Evolutionary conservation across 1,284 basidiomycete genomes (phyloP).

Genomic region (Termitomyces sp.): DNA sequence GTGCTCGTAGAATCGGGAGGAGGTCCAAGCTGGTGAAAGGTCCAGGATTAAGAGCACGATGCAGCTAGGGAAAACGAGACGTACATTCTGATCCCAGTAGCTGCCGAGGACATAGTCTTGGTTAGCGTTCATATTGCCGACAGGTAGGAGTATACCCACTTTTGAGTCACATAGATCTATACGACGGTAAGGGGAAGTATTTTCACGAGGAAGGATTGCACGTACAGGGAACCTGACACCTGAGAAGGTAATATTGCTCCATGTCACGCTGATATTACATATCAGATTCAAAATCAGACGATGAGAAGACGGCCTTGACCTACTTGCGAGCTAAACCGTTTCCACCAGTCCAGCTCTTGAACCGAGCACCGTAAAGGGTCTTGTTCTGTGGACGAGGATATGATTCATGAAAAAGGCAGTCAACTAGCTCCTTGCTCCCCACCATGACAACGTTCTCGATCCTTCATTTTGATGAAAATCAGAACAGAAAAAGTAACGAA

Average conservation of each 20-base stretch:
- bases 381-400: constrained; percentile 34
- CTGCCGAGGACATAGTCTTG: constrained; percentile 22
- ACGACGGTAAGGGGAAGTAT: neutral
- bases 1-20: constrained; percentile 36
- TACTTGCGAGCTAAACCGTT: constrained; percentile 55
- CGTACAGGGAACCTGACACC: constrained; percentile 53
- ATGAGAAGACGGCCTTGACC: constrained; percentile 8
- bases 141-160: constrained; percentile 30
- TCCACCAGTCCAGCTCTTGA: constrained; percentile 65
- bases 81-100: constrained; percentile 56
- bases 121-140: neutral
- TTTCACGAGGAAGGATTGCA: neutral
- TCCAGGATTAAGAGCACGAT: neutral
- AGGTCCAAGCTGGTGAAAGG: constrained; percentile 32
- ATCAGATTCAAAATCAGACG: neutral
- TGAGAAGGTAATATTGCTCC: constrained; percentile 49
- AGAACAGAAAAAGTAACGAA: neutral
- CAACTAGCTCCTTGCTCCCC: constrained; percentile 1
- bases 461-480: constrained; percentile 22
- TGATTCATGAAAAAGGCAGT: neutral
- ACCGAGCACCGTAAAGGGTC: constrained; percentile 54
- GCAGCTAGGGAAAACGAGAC: constrained; percentile 8
- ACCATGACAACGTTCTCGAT: constrained; percentile 57
- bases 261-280: constrained; percentile 40
- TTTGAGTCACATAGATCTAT: constrained; percentile 62